Conservation (phyloP, 179 eudicot genomes). For the Spinacia oleracea region DNA sequence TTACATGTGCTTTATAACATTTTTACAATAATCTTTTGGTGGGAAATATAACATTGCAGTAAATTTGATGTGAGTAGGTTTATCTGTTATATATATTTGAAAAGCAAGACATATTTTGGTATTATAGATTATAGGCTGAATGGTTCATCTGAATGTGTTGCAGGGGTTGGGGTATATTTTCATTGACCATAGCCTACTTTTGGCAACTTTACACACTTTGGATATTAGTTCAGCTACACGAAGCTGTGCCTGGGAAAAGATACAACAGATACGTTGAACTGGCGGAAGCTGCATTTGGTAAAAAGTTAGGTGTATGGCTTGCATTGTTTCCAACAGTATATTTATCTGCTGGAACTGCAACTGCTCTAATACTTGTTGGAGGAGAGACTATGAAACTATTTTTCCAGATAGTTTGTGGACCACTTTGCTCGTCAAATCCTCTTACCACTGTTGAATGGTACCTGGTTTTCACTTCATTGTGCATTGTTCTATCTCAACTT, state of each 20-base stretch:
- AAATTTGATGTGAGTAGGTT: not conserved
- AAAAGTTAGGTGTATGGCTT: slow-evolving; percentile 83
- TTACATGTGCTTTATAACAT: not conserved
- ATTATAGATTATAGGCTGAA: not conserved
- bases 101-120: not conserved
- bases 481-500: slow-evolving; percentile 87
- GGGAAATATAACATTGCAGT: not conserved
- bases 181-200: slow-evolving; percentile 77
- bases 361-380: slow-evolving; percentile 89
- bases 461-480: slow-evolving; percentile 85
- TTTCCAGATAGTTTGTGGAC: slow-evolving; percentile 91
- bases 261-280: slow-evolving; percentile 96
- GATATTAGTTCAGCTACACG: slow-evolving; percentile 94
- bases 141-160: slow-evolving; percentile 8
- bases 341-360: slow-evolving; percentile 94
- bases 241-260: slow-evolving; percentile 96
- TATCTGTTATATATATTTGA: not conserved
- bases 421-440: slow-evolving; percentile 82
- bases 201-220: slow-evolving; percentile 97
- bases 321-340: slow-evolving; percentile 95
- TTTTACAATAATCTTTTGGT: not conserved
- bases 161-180: slow-evolving; percentile 97
- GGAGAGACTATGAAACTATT: slow-evolving; percentile 97
- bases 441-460: slow-evolving; percentile 96
- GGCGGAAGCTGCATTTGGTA: slow-evolving; percentile 99